Percentiles rank a stretch among this genome's conserved stretches.
Conservation (phyloP, 345 rosid species). For the Salix viminalis region DNA sequence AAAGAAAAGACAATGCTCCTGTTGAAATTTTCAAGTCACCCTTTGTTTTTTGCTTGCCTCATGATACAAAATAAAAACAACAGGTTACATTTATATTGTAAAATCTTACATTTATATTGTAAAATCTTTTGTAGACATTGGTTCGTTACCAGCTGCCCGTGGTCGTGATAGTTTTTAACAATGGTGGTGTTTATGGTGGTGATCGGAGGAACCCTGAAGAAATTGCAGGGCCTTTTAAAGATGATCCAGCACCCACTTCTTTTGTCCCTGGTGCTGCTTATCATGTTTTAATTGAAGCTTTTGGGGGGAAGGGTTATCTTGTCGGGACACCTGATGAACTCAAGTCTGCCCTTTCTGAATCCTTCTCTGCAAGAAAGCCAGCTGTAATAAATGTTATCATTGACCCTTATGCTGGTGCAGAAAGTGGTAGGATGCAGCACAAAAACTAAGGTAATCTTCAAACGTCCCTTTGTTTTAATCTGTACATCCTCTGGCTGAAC, state of each 20-base stretch:
- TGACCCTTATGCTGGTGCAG: conserved; percentile 93
- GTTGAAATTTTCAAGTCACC: too few relatives aligned
- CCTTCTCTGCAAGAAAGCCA: conserved; percentile 71
- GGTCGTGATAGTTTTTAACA: conserved; percentile 88
- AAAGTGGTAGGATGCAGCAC: conserved; percentile 94
- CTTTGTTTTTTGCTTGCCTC: not conserved
- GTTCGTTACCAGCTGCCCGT: conserved; percentile 88
- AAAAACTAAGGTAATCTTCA: conserved; percentile 54
- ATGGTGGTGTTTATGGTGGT: conserved; percentile 97
- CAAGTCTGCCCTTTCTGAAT: conserved; percentile 65
- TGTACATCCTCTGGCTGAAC: not conserved
- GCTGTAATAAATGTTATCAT: conserved; percentile 73
- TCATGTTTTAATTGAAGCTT: conserved; percentile 76
- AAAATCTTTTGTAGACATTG: conserved; percentile 58
- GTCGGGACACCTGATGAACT: conserved; percentile 86
- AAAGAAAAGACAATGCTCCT: too few relatives aligned
- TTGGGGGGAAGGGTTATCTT: conserved; percentile 85
- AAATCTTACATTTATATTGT: too few relatives aligned
- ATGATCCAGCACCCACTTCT: conserved; percentile 96
- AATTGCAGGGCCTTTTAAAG: conserved; percentile 71
- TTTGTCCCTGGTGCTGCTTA: conserved; percentile 89
- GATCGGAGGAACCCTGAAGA: conserved; percentile 85
- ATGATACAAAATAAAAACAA: too few relatives aligned
- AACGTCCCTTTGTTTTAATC: not conserved
- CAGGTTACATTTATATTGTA: too few relatives aligned